Base-by-base conservation (phyloP, 2,329 filamentous ascomycete species). In the Neurospora sp. region DNA sequence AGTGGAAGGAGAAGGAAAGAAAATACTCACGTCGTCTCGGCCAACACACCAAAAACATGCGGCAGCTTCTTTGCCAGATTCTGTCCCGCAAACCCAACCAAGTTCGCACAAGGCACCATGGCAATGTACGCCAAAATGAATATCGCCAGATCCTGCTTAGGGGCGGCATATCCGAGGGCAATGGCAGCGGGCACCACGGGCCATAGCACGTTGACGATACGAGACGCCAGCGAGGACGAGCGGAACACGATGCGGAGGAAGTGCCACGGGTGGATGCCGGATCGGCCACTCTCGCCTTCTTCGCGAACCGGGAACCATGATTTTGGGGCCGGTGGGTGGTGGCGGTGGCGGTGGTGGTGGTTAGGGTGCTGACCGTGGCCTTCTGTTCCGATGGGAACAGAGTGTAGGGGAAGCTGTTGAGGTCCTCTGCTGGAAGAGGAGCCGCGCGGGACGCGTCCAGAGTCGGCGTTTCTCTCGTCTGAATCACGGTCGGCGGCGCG, bases 21-120 rank as follows among this genome's bases (percentile, higher is more conserved):
- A 66, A n/a, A 28, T 38, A 77, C 81, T 72, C 77, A 84, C 74
- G 86, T 88, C 1, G 86, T 88, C 76, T 90, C 87, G 17, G 84
- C 78, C 72, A 92, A 78, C 11, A 91, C 84, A 36, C 89, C 90
- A 67, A 89, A 79, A 9, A 93, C 91, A 76, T 92, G 92, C 39
- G 91, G 91, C 70, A 95, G 80, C 80, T 95, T 95, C 71, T 89
- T 86, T 0, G 90, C 87, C 71, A 93, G 80, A 77, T 92, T 89
- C 73, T 90, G 87, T 15, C 90, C 90, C 6, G 90, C 89, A 75
- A 93, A 93, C 0, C 91, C 91, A 68, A 93, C 85, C 70, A 93
- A 79, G 76, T 93, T 93, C 70, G 91, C 91, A 67, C 89, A 88
- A 0, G 91, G 91, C 1, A 93, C 83, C 89, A 93, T 93, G 74